A percentile compares a stretch with the other conserved stretches of the same genome.
These are phyloP conservation scores for Suhomyces chickasaworum DNA, from an alignment of 1,139 yeast genomes.

Conservation along the genomic window DNA sequence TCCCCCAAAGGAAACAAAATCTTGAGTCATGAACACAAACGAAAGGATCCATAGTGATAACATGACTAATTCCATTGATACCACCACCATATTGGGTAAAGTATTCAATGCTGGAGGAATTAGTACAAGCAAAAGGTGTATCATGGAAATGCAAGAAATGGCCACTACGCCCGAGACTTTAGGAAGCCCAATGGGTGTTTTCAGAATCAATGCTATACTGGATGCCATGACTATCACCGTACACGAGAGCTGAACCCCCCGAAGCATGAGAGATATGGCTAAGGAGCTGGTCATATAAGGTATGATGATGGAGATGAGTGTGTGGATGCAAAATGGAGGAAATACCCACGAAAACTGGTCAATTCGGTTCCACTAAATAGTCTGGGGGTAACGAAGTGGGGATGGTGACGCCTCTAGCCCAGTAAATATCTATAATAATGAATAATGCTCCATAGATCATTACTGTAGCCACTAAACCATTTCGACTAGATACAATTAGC, in stretches of 20 bases:
- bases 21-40: constrained; percentile 12
- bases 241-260: constrained; percentile 13
- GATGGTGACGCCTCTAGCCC: background rate
- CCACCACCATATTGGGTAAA: constrained; percentile 13
- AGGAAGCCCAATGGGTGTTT: constrained; percentile 5
- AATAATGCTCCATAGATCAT: background rate
- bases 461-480: background rate
- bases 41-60: constrained; percentile 16
- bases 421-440: background rate
- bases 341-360: background rate
- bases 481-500: background rate
- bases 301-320: no score
- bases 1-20: constrained; percentile 12
- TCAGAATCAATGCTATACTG: constrained; percentile 3
- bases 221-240: constrained; percentile 12
- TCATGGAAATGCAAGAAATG: constrained; percentile 11
- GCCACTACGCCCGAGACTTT: constrained; percentile 14
- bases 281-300: constrained; percentile 12
- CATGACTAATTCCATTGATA: constrained; percentile 10
- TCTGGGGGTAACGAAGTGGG: constrained; percentile 1
- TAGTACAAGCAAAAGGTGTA: constrained; percentile 11
- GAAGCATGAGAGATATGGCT: constrained; percentile 12
- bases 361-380: background rate
- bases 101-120: constrained; percentile 10
- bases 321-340: constrained; percentile 8